Percentiles rank a stretch among this genome's conserved stretches.
phyloP scores from a whole-genome alignment of 352 stramenopile species.

The Elongisporangium senticosum region DNA sequence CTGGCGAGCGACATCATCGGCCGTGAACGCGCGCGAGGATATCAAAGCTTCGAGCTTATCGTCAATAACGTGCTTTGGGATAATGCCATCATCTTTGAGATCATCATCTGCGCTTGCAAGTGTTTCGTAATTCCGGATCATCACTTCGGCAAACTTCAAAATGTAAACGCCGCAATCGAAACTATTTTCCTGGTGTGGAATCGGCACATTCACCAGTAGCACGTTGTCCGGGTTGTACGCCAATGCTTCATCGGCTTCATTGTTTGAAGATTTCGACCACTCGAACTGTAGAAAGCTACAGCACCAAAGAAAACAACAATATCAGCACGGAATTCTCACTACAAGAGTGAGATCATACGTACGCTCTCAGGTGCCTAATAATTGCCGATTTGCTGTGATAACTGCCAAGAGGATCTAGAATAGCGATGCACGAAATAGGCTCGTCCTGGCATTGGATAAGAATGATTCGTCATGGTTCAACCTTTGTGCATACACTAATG shows the following conservation, averaged over 20 bases:
- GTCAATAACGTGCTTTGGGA: conserved; percentile 34
- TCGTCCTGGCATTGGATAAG: conserved; percentile 17
- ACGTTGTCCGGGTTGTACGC: conserved; percentile 36
- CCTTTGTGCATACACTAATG: neutral
- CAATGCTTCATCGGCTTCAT: conserved; percentile 5
- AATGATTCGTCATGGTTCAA: neutral
- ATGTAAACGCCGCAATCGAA: conserved; percentile 70
- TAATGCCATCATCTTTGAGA: conserved; percentile 16
- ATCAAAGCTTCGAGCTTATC: conserved; percentile 35
- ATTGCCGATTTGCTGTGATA: conserved; percentile 65
- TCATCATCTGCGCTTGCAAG: neutral
- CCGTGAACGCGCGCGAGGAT: conserved; percentile 26
- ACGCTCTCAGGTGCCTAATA: conserved; percentile 51
- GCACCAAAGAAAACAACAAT: conserved; percentile 3
- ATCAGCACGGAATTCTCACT: conserved; percentile 1
- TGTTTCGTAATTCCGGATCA: conserved; percentile 28
- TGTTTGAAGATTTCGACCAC: conserved; percentile 30
- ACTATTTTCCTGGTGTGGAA: conserved; percentile 51
- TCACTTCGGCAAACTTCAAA: conserved; percentile 54
- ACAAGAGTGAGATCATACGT: conserved; percentile 7
- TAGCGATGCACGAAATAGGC: conserved; percentile 45
- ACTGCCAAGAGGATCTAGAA: conserved; percentile 64
- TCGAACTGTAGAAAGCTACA: conserved; percentile 43
- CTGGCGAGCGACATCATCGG: conserved; percentile 28
- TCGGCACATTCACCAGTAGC: conserved; percentile 25